These are phyloP conservation scores for Herpetomonas samuelpessoai DNA, from an alignment of 208 protist genomes.

Conservation along the genomic window DNA sequence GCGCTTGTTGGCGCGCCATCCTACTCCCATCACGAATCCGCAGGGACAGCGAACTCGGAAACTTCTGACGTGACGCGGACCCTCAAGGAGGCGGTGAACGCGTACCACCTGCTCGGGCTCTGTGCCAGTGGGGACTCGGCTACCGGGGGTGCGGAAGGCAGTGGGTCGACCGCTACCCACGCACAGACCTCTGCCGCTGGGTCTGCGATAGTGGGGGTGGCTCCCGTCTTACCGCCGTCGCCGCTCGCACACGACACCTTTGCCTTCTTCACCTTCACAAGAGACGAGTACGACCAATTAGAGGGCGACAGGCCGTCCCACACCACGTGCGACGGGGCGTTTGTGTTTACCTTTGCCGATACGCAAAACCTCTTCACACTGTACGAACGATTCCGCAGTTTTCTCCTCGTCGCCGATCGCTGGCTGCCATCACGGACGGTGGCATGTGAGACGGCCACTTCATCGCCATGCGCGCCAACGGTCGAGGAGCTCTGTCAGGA, in stretches of 20 bases:
- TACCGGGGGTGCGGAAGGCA: background rate
- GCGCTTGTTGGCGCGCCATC: no score
- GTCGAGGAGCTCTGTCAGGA: conserved; percentile 26
- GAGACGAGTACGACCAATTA: conserved; percentile 49
- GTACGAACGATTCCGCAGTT: conserved; percentile 64
- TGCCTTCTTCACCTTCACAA: conserved; percentile 45
- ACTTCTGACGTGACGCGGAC: no score
- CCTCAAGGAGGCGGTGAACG: background rate
- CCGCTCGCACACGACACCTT: conserved; percentile 5
- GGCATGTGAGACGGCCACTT: background rate
- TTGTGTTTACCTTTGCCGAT: conserved; percentile 16
- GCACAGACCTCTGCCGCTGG: no score
- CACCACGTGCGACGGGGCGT: no score
- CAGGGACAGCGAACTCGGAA: no score
- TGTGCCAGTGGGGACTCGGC: background rate
- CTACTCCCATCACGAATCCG: no score
- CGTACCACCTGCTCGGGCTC: background rate
- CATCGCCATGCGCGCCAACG: conserved; percentile 12
- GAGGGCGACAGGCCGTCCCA: no score
- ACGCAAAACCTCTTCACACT: conserved; percentile 42
- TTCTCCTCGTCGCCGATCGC: conserved; percentile 49
- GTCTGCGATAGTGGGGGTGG: no score
- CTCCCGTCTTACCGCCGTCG: background rate
- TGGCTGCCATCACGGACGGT: conserved; percentile 18
- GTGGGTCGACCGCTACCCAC: no score